Conservation (phyloP, 2,329 filamentous ascomycete species). For the Dactylonectria macrodidyma region DNA sequence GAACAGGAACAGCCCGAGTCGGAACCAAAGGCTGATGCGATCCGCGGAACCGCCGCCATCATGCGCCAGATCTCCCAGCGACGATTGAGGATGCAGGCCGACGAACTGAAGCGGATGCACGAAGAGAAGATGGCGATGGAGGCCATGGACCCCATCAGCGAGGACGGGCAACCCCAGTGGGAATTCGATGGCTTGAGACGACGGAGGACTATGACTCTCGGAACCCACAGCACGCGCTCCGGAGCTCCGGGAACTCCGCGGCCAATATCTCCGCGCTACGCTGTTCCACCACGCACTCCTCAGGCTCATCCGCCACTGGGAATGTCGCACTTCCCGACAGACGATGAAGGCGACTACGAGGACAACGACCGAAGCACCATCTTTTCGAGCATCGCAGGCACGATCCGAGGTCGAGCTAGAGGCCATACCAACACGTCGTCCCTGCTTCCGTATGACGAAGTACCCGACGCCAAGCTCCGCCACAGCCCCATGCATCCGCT, state of each 20-base stretch:
- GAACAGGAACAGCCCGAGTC: conserved; percentile 97
- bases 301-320: conserved; percentile 70
- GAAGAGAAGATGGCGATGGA: conserved; percentile 82
- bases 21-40: conserved; percentile 96
- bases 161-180: conserved; percentile 78
- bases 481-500: conserved; percentile 73
- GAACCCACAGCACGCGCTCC: conserved; percentile 48
- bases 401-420: conserved; percentile 57
- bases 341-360: conserved; percentile 72
- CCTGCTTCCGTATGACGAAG: conserved; percentile 53
- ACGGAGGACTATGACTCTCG: conserved; percentile 69
- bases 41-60: conserved; percentile 91
- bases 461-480: conserved; percentile 59
- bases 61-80: conserved; percentile 84
- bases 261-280: conserved; percentile 45
- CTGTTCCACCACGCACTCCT: conserved; percentile 41
- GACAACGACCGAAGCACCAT: conserved; percentile 64
- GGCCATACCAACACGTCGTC: conserved; percentile 53
- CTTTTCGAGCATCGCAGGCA: conserved; percentile 71
- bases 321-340: conserved; percentile 83
- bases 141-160: conserved; percentile 80
- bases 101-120: conserved; percentile 83
- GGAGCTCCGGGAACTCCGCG: conserved; percentile 48
- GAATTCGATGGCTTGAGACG: conserved; percentile 95
- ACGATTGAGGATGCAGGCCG: conserved; percentile 82